Conservation (phyloP, 331 rosid species). For the Prunus yedoensis region DNA sequence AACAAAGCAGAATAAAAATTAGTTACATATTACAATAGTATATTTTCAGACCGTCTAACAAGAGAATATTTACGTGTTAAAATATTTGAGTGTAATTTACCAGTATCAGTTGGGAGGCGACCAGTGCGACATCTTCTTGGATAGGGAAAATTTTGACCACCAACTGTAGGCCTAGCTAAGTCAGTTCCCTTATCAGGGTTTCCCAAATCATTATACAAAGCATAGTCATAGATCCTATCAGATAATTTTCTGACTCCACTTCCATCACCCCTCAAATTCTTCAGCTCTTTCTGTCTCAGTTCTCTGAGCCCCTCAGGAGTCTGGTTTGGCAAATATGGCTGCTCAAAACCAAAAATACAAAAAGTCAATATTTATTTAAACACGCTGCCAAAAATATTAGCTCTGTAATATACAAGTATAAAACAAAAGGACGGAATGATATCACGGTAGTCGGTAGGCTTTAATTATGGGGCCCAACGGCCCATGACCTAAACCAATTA, state of each 20-base stretch:
- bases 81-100: constrained; percentile 22
- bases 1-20: not conserved
- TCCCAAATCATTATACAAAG: constrained; percentile 83
- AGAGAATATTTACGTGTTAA: not conserved
- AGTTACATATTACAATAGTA: too few relatives aligned
- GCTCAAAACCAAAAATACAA: constrained; percentile 18
- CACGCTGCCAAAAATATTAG: not conserved
- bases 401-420: not conserved
- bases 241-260: constrained; percentile 66
- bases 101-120: constrained; percentile 60
- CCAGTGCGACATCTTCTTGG: constrained; percentile 99
- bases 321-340: constrained; percentile 83
- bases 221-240: constrained; percentile 76
- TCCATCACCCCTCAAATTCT: constrained; percentile 66
- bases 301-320: constrained; percentile 76
- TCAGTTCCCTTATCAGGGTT: constrained; percentile 79
- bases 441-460: constrained; percentile 4
- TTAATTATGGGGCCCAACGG: not conserved
- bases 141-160: constrained; percentile 64
- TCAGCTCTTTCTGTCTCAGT: constrained; percentile 73
- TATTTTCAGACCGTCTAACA: not conserved
- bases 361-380: not conserved
- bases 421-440: not conserved
- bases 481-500: not conserved
- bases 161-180: constrained; percentile 63